phyloP scores from a whole-genome alignment of 2,329 filamentous ascomycete species.

The Claviceps sp. region DNA sequence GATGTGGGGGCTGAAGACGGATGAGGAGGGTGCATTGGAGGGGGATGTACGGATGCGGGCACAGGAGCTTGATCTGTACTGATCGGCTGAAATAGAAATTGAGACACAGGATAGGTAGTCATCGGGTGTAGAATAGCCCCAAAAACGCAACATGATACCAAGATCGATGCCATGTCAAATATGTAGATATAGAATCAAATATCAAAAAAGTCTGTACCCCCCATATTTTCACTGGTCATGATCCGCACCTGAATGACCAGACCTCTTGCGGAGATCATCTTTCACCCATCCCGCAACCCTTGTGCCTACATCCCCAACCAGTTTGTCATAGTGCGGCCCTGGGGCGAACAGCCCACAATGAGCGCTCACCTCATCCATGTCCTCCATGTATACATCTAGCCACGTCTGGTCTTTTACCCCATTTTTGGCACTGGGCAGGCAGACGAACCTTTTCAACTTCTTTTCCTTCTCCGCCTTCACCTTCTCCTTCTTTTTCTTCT shows the following conservation, averaged over 20 bases:
- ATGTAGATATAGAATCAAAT: too few relatives aligned
- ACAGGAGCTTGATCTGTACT: conserved; percentile 22
- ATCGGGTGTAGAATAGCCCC: too few relatives aligned
- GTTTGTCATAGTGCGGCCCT: conserved; percentile 56
- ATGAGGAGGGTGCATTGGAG: conserved; percentile 8
- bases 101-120: too few relatives aligned
- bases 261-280: conserved; percentile 39
- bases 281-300: conserved; percentile 57
- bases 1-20: conserved; percentile 16
- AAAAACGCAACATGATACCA: too few relatives aligned
- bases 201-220: background rate
- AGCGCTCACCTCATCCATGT: conserved; percentile 72
- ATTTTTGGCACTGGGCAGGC: conserved; percentile 43
- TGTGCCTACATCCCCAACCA: conserved; percentile 63
- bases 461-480: conserved; percentile 21
- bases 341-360: conserved; percentile 72
- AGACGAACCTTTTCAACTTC: conserved; percentile 60
- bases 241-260: conserved; percentile 13
- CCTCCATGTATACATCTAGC: conserved; percentile 68
- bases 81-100: background rate
- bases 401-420: conserved; percentile 56
- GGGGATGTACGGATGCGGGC: conserved; percentile 16
- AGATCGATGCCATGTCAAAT: too few relatives aligned
- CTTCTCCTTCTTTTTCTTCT: background rate
- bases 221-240: conserved; percentile 4